phyloP scores from a whole-genome alignment of 2,329 filamentous ascomycete species.

The Aspergillus sp. region DNA sequence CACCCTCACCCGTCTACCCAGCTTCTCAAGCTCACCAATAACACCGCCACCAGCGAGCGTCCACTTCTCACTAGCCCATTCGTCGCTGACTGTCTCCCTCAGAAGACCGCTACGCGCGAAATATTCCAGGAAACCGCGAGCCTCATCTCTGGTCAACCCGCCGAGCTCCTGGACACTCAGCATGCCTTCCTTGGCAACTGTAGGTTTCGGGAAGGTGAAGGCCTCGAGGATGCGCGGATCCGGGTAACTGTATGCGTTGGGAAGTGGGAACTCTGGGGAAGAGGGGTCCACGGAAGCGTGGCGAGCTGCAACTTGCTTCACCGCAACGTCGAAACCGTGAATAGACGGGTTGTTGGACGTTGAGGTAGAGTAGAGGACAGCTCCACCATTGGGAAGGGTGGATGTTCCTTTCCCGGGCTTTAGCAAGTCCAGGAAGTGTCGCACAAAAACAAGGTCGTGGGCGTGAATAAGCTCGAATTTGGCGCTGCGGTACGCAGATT shows the following conservation, averaged over 20 bases:
- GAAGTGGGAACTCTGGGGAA: slow-evolving; percentile 45
- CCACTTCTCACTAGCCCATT: slow-evolving; percentile 78
- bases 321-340: slow-evolving; percentile 67
- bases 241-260: slow-evolving; percentile 53
- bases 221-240: slow-evolving; percentile 55
- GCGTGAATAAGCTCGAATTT: slow-evolving; percentile 76
- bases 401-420: slow-evolving; percentile 34
- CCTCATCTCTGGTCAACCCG: slow-evolving; percentile 72
- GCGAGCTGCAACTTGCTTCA: slow-evolving; percentile 53
- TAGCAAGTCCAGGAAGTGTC: slow-evolving; percentile 72
- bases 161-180: slow-evolving; percentile 57
- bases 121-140: slow-evolving; percentile 83
- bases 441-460: slow-evolving; percentile 76
- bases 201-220: slow-evolving; percentile 32
- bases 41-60: slow-evolving; percentile 76
- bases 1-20: slow-evolving; percentile 49
- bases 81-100: slow-evolving; percentile 67
- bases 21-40: slow-evolving; percentile 81
- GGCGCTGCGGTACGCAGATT: slow-evolving; percentile 72
- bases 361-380: slow-evolving; percentile 72
- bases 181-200: slow-evolving; percentile 27
- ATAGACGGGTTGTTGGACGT: slow-evolving; percentile 67
- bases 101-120: slow-evolving; percentile 84
- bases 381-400: slow-evolving; percentile 69
- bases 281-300: slow-evolving; percentile 38